Evolutionary conservation across 352 stramenopile genomes (phyloP), one percentile per base, ranked within the genome.

Genomic region (Chrysophaeum taylorii): DNA sequence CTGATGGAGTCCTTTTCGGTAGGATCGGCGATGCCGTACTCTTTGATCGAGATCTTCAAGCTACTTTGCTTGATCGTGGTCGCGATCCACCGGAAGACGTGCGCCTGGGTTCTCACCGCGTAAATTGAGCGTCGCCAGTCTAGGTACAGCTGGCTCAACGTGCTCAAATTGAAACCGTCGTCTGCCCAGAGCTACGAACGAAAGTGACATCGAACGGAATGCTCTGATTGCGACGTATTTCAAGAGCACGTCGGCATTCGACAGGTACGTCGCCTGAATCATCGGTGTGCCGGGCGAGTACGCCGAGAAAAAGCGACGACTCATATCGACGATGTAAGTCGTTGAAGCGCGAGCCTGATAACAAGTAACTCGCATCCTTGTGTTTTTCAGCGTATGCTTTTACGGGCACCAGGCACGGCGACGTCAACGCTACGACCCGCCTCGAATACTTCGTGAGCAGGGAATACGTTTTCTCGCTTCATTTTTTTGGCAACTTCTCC

Each of bases 41-140:
- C 39, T 21, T 45, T 18, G 18, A 52, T 71, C 66, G 64, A 67
- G 66, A 60, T 71, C 48, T 68, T n/a, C 41, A 71, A 71, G n/a
- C 31, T 71, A 2, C 35, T 71, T 9, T 36, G 37, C 42, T 31
- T 66, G 9, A 71, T 71, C 18, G 15, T 71, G 2, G 23, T 66
- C 15, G 37, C 31, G n/a, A 45, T 60, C 23, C 66, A 71, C 66
- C 66, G 66, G 66, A 36, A 67, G 39, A 45, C 48, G 14, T 69
- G 45, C 43, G 37, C 39, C 9, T 71, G 41, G 41, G 62, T 36
- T n/a, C 41, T 68, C 12, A 53, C 66, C 2, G 66, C 36, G 12
- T 53, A 64, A 27, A 12, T 71, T 5, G 41, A 71, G 48, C 36
- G 43, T 4, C 2, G 41, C 25, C 27, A 38, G 15, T 27, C 42